Percentiles rank a stretch among this genome's conserved stretches.
Evolutionary conservation across 1,284 basidiomycete genomes (phyloP).

Genomic region (Boletellus deceptivus): DNA sequence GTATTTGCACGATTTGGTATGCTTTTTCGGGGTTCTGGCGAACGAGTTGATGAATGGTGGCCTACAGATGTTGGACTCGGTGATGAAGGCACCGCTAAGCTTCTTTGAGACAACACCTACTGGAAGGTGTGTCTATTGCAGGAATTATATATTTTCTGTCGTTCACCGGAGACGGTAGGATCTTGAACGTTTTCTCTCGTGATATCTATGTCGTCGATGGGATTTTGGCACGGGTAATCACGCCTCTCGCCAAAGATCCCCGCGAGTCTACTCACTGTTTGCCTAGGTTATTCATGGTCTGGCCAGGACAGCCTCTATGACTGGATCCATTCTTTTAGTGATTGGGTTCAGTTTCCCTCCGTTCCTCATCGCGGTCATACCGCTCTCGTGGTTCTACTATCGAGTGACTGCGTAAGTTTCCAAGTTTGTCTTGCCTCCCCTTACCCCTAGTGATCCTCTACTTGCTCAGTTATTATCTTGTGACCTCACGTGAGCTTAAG

Average conservation of each 20-base stretch:
- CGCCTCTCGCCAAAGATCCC: background rate
- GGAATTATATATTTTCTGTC: background rate
- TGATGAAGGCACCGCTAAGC: slow-evolving; percentile 80
- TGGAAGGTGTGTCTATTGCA: slow-evolving; percentile 53
- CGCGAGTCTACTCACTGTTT: background rate
- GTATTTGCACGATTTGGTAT: slow-evolving; percentile 72
- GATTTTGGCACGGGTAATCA: slow-evolving; percentile 62
- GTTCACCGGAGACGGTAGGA: slow-evolving; percentile 39
- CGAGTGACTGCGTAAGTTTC: slow-evolving; percentile 66
- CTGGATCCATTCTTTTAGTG: slow-evolving; percentile 77
- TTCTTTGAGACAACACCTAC: slow-evolving; percentile 88
- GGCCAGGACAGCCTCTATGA: slow-evolving; percentile 57
- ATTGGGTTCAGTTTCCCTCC: slow-evolving; percentile 80
- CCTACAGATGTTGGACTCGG: slow-evolving; percentile 68
- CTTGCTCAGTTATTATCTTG: slow-evolving; percentile 74
- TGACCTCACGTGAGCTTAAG: slow-evolving; percentile 90
- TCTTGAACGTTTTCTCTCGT: slow-evolving; percentile 87
- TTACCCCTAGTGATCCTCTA: background rate
- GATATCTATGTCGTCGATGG: slow-evolving; percentile 93
- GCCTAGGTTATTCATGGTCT: slow-evolving; percentile 63
- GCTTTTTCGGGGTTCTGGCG: slow-evolving; percentile 23
- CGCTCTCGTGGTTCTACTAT: slow-evolving; percentile 76
- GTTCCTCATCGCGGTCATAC: slow-evolving; percentile 77
- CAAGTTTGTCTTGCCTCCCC: slow-evolving; percentile 4
- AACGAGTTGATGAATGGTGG: background rate